Evolutionary conservation across 2,329 filamentous ascomycete species (phyloP), one percentile per base, ranked within the genome.

Genomic region (Colletotrichum navitas): DNA sequence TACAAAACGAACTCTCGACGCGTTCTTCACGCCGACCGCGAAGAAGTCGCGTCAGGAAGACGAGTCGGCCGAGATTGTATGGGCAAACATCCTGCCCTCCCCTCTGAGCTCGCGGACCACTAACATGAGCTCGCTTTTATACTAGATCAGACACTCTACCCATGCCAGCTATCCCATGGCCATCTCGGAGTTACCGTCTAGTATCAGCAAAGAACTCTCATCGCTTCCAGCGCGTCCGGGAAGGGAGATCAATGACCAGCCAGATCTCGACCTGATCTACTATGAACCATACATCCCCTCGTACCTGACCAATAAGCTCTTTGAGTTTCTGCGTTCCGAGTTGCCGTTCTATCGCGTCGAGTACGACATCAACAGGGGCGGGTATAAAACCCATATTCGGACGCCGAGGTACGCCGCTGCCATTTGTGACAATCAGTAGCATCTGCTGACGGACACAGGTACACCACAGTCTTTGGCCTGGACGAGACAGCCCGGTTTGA

Each of bases 301-400:
- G 2, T 79, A 85, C 16, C 83, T 89, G 14, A 84, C 89, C 26
- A 84, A 85, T 4, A 83, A 88, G 5, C 80, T 94, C 0, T 95
- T 95, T 79, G 82, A 89, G 18, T 94, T 94, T 76, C 85, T 95
- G 1, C 88, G 93, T 1, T 80, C 84, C n/a, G 87, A 92, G 72
- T 81, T 95, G 1, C 92, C 92, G 11, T 95, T 94, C 81, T 94
- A 94, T 76, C 87, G 92, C 63, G 92, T 94, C 5, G 86, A 90
- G 75, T 94, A 94, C 76, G 89, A 86, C 41, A 93, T 94, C 76
- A 91, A 89, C 65, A 88, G 93, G 10, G 89, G 89, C 3, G 86
- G 88, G 1, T 80, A 88, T 1, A 86, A 90, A 66, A 92, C 90
- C 0, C 83, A 88, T 29, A 90, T 95, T 77, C 81, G 80, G 52